phyloP scores from a whole-genome alignment of 148 eudicot genomes.

The Chenopodium suecicum region DNA sequence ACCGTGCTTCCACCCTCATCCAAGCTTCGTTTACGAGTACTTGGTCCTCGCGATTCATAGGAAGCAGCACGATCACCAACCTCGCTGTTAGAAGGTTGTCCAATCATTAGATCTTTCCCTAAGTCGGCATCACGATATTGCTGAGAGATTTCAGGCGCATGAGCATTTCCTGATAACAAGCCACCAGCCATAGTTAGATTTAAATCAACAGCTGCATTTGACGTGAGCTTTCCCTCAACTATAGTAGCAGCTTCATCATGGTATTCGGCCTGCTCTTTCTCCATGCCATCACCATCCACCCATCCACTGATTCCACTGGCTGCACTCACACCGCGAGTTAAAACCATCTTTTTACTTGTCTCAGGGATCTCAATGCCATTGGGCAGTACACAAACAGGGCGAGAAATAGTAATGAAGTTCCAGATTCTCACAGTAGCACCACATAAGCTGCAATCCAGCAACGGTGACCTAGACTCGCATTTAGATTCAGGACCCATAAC shows the following conservation, averaged over 20 bases:
- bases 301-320: constrained; percentile 96
- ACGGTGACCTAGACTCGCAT: constrained; percentile 83
- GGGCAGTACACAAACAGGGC: constrained; percentile 78
- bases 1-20: constrained; percentile 98
- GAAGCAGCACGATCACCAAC: constrained; percentile 98
- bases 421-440: constrained; percentile 95
- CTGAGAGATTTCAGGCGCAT: constrained; percentile 48
- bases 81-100: constrained; percentile 96
- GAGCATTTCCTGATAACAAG: constrained; percentile 49
- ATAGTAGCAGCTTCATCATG: constrained; percentile 87
- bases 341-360: constrained; percentile 73
- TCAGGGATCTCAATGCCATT: constrained; percentile 68
- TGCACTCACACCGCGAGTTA: constrained; percentile 93
- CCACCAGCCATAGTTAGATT: constrained; percentile 89
- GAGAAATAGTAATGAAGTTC: constrained; percentile 77
- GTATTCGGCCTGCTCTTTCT: constrained; percentile 76
- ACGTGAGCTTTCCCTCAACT: constrained; percentile 68
- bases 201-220: constrained; percentile 65
- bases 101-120: constrained; percentile 78
- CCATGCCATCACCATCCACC: constrained; percentile 73
- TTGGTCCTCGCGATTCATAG: constrained; percentile 95
- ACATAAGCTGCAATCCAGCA: constrained; percentile 94
- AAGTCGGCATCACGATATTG: constrained; percentile 53
- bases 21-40: constrained; percentile 79
- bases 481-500: constrained; percentile 50